A percentile compares a stretch with the other conserved stretches of the same genome.
These are phyloP conservation scores for Penicillium fimorum DNA, from an alignment of 495 filamentous ascomycete species.

Conservation along the genomic window DNA sequence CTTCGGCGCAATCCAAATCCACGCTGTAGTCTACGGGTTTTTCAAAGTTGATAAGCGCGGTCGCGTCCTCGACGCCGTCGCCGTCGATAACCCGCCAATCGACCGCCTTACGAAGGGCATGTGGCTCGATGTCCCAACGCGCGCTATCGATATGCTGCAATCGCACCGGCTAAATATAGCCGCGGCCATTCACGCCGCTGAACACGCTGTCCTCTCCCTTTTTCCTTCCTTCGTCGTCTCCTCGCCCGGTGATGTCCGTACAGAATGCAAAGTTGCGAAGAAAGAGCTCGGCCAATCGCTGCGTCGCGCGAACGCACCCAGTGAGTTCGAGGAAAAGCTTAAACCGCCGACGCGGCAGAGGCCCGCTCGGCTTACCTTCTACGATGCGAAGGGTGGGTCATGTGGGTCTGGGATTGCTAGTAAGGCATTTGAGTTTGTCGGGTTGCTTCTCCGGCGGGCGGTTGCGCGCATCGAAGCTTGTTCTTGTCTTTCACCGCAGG, in stretches of 20 bases:
- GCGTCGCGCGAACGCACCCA: conserved; percentile 26
- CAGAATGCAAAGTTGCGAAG: conserved; percentile 91
- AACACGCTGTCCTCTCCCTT: conserved; percentile 83
- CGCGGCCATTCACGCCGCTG: conserved; percentile 89
- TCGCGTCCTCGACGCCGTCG: conserved; percentile 85
- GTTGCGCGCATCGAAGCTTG: conserved; percentile 76
- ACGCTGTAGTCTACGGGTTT: conserved; percentile 87
- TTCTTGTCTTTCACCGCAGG: conserved; percentile 56
- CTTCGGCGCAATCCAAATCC: conserved; percentile 80
- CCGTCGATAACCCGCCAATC: conserved; percentile 91
- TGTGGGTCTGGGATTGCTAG: conserved; percentile 80
- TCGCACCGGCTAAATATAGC: conserved; percentile 74
- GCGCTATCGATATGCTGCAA: conserved; percentile 74
- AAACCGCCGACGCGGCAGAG: conserved; percentile 66
- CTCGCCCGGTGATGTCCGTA: conserved; percentile 84
- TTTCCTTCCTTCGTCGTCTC: conserved; percentile 88
- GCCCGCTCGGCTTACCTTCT: conserved; percentile 88
- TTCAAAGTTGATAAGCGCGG: conserved; percentile 86
- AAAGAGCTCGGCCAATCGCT: conserved; percentile 50
- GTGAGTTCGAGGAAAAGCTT: conserved; percentile 22
- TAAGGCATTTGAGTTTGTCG: conserved; percentile 91
- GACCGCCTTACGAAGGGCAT: conserved; percentile 81
- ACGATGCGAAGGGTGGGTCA: conserved; percentile 87
- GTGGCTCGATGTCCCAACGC: conserved; percentile 90
- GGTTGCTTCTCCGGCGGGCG: conserved; percentile 72